Percentiles rank a stretch among this genome's conserved stretches.
phyloP scores from a whole-genome alignment of 2,329 filamentous ascomycete genomes.

The Pezicula neosporulosa region DNA sequence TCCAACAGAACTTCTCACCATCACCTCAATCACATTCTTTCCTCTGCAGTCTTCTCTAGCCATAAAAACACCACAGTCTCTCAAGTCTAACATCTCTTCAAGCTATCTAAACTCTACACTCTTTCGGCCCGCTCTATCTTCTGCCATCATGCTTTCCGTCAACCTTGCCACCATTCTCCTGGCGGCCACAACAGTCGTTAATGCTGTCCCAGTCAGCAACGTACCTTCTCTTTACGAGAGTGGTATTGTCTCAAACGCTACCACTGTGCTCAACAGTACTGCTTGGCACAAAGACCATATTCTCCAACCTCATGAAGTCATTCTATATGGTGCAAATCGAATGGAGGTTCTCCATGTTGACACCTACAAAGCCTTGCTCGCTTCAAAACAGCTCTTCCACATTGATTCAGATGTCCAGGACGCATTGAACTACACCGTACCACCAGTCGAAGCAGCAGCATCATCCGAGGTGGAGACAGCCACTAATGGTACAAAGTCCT shows the following conservation, averaged over 20 bases:
- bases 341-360: neutral
- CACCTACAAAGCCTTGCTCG: neutral
- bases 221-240: neutral
- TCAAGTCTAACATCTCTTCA: too few relatives aligned
- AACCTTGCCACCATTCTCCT: neutral
- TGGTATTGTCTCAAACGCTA: neutral
- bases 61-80: neutral
- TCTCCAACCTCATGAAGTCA: conserved; percentile 1
- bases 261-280: neutral
- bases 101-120: neutral
- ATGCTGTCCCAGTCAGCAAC: neutral
- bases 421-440: neutral
- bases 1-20: too few relatives aligned
- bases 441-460: neutral
- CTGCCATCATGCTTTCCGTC: neutral
- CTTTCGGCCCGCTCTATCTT: too few relatives aligned
- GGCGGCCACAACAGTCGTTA: neutral
- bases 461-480: neutral
- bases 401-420: neutral
- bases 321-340: neutral
- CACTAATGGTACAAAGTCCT: neutral
- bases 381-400: neutral
- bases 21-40: neutral
- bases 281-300: neutral
- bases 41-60: neutral